Conservation (phyloP, 169 alveolate species). For the Amoebophrya sp. region DNA sequence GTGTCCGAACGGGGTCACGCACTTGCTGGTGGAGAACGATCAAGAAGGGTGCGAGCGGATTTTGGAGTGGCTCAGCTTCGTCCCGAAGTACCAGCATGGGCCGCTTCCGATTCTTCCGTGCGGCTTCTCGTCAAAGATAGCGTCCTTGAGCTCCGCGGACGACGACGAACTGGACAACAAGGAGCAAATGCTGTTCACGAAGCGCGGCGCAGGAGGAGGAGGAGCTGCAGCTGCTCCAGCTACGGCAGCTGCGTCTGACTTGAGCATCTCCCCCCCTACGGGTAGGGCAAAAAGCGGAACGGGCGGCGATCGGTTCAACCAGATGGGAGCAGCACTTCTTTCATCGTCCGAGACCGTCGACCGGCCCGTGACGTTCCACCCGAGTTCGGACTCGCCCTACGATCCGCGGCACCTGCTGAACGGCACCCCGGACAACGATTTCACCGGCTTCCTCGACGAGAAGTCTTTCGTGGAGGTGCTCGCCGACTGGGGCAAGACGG, state of each 20-base stretch:
- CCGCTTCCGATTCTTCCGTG: constrained; percentile 37
- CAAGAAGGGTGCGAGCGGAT: constrained; percentile 57
- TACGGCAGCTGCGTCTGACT: too few relatives aligned
- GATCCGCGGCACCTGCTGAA: constrained; percentile 49
- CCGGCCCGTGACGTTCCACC: constrained; percentile 25
- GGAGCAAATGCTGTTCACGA: too few relatives aligned
- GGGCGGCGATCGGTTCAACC: too few relatives aligned
- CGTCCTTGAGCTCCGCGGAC: too few relatives aligned
- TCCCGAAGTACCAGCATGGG: constrained; percentile 44
- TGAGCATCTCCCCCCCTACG: too few relatives aligned
- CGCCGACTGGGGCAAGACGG: constrained; percentile 56
- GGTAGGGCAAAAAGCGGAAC: too few relatives aligned
- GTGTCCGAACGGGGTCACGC: constrained; percentile 71
- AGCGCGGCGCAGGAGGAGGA: too few relatives aligned
- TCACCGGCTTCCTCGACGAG: constrained; percentile 40
- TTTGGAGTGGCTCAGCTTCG: constrained; percentile 52
- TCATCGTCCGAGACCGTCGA: constrained; percentile 30
- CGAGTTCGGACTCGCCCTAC: constrained; percentile 30
- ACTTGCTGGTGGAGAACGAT: constrained; percentile 52
- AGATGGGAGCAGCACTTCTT: too few relatives aligned
- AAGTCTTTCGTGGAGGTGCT: constrained; percentile 45
- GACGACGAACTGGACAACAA: too few relatives aligned
- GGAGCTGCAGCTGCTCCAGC: too few relatives aligned
- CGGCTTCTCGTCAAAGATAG: too few relatives aligned
- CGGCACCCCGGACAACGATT: constrained; percentile 32